phyloP scores from a whole-genome alignment of 225 moss, liverwort and hornwort species.

The Straminergon stramineum region DNA sequence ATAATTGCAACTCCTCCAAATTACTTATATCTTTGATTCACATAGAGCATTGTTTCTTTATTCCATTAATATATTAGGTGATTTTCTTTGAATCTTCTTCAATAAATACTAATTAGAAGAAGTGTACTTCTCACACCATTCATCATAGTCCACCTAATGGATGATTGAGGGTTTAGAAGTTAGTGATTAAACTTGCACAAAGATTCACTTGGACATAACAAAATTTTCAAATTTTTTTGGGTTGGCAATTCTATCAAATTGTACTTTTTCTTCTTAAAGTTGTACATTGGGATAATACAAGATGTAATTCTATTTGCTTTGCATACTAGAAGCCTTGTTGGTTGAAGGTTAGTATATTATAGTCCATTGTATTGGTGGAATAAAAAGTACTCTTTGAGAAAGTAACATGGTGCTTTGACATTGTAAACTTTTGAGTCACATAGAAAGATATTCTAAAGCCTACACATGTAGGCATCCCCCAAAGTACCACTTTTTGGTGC shows the following conservation, averaged over 20 bases:
- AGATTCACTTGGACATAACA: too few species aligned
- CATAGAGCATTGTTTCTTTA: neutral
- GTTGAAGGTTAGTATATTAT: fast-evolving
- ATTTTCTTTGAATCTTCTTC: neutral
- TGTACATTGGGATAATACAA: fast-evolving
- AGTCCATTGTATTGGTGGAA: fast-evolving
- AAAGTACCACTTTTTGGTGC: fast-evolving
- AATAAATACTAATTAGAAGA: too few species aligned
- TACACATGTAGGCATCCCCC: fast-evolving
- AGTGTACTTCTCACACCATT: neutral
- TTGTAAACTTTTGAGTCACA: neutral
- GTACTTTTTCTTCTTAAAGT: neutral
- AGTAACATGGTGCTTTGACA: too few species aligned
- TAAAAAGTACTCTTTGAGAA: too few species aligned
- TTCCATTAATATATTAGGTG: neutral
- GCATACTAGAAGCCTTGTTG: neutral
- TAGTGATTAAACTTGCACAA: fast-evolving
- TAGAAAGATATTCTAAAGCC: fast-evolving
- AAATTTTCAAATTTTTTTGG: fast-evolving
- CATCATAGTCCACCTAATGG: neutral
- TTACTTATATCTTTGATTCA: neutral
- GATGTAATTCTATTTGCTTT: neutral
- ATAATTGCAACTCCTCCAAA: neutral
- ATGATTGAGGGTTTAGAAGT: neutral
- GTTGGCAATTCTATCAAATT: too few species aligned